Evolutionary conservation across 2,329 filamentous ascomycete species (phyloP), one percentile per base, ranked within the genome.

Genomic region (Claviceps monticola): DNA sequence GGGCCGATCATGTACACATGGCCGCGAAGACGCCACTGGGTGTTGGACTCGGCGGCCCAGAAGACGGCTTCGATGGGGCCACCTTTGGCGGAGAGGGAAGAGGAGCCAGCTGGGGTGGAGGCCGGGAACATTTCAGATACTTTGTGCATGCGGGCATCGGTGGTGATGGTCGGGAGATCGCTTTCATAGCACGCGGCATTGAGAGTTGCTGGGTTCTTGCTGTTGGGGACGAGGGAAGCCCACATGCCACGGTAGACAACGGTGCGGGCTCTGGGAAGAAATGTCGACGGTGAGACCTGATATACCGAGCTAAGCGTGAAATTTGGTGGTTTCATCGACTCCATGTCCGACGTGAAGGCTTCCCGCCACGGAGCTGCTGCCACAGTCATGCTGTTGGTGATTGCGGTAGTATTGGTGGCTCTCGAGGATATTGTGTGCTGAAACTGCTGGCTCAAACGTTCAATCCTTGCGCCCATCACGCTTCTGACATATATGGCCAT

Each of bases 191-290:
- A 48, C 29, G 69, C 58, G 4, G 86, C 82, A 65, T 96, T 96
- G 56, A 74, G 73, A 56, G 80, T 74, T 3, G 87, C 84, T 37
- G 79, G 70, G 66, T 93, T 91, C 65, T 83, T 80, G 44, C 80
- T 77, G 67, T 90, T 87, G 50, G 73, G 74, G 4, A 84, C 83
- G 1, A 95, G 72, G 51, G 77, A 75, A 0, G 82, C 83, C 80
- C 86, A 95, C 69, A 95, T 82, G 58, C 89, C 88, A 55, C 91
- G 84, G 69, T 82, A 91, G 61, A 95, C 81, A 68, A 90, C 93
- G 61, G 81, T 89, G 50, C 89, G 80, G 8, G 80, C 84, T 51
- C 87, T 78, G 1, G 82, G 76, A 5, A 62, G 53, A 56, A 65
- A 66, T 58, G 45, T 65, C 19, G 50, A 49, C 42, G 56, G 50